phyloP scores from a whole-genome alignment of 2,329 filamentous ascomycete species.

The Penicillium sp. region DNA sequence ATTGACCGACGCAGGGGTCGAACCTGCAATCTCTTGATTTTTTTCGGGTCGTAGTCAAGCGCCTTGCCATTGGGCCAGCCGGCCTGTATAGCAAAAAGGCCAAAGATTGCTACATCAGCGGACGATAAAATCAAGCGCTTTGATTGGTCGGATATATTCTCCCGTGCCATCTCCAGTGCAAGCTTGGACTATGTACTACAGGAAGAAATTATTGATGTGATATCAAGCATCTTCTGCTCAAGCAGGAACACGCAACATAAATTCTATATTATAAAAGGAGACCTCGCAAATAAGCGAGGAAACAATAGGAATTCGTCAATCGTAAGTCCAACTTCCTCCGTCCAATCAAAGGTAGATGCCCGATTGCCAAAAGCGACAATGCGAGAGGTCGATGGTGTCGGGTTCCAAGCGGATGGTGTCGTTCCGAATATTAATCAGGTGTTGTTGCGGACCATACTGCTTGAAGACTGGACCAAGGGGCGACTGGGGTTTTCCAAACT shows the following conservation, averaged over 20 bases:
- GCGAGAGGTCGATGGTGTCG: constrained; percentile 45
- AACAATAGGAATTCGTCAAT: constrained; percentile 4
- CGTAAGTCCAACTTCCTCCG: neutral
- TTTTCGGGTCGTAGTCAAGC: constrained; percentile 42
- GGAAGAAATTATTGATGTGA: no score
- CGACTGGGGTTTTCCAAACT: constrained; percentile 33
- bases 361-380: constrained; percentile 53
- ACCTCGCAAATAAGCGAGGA: no score
- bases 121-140: no score
- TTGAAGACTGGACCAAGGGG: constrained; percentile 40
- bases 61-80: constrained; percentile 48
- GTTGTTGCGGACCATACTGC: constrained; percentile 43
- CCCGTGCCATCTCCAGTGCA: no score
- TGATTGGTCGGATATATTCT: no score
- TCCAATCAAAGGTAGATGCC: constrained; percentile 32
- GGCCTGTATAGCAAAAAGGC: constrained; percentile 10
- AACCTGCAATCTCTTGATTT: constrained; percentile 49
- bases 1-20: constrained; percentile 39
- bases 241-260: no score
- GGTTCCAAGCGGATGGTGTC: constrained; percentile 37
- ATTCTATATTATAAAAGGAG: no score
- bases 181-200: no score
- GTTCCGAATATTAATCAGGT: constrained; percentile 43
- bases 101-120: neutral
- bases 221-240: no score